These are phyloP conservation scores for Parsonsia alboflavescens DNA, from an alignment of 257 asterid genomes.

Conservation along the genomic window DNA sequence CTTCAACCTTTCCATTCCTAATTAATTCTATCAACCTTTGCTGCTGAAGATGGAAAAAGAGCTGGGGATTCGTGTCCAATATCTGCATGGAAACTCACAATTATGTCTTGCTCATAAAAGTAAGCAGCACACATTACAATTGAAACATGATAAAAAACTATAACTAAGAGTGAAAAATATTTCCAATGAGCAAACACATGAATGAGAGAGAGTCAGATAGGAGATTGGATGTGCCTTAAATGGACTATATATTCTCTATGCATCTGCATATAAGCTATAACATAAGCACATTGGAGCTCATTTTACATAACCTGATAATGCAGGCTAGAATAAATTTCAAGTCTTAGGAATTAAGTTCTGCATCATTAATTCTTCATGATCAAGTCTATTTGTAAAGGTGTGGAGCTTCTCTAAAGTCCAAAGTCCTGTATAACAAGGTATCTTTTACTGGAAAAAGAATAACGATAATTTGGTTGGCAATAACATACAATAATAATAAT, in stretches of 20 bases:
- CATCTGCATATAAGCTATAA: neutral
- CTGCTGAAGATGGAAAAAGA: slow-evolving; percentile 86
- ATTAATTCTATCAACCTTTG: slow-evolving; percentile 82
- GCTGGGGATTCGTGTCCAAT: slow-evolving; percentile 79
- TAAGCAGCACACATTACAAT: neutral
- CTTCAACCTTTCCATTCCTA: slow-evolving; percentile 64
- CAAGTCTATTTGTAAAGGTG: neutral
- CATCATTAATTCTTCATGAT: neutral
- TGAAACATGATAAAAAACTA: neutral
- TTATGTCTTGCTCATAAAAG: neutral
- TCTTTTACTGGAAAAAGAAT: neutral
- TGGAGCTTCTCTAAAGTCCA: neutral
- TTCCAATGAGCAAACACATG: neutral
- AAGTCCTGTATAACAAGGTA: neutral
- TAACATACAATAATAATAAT: neutral
- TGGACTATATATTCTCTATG: neutral
- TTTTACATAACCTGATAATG: neutral
- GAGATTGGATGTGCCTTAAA: neutral
- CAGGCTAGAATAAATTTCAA: neutral
- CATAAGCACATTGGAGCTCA: neutral
- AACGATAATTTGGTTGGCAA: neutral
- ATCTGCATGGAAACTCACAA: slow-evolving; percentile 45
- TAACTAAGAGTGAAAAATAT: neutral
- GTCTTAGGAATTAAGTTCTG: neutral
- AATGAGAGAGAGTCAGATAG: neutral